Base-by-base conservation (phyloP, 106 monocot species). In the Hemerocallis citrina region DNA sequence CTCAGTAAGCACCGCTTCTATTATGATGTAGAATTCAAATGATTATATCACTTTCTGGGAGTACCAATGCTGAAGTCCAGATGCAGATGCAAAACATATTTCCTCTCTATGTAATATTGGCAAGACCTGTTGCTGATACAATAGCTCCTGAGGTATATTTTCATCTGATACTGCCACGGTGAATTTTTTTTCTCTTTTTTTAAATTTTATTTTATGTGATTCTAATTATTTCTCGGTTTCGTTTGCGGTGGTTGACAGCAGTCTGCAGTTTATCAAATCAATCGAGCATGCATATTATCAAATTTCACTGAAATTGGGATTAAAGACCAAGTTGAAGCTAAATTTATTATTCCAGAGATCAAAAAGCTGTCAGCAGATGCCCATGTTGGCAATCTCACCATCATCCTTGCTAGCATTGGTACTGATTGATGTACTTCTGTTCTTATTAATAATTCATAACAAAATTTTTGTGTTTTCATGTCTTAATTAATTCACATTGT, bases 91-190 rank as follows among this genome's bases (percentile, higher is more conserved):
- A 65, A n/a, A 72, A 62, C 72, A 39, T 88, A 1, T 92, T 92
- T 67, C 96, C 95, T 56, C 58, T 98, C 12, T 80, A 88, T 68
- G 72, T 86, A 24, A 65, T 98, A 34, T 72, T 98, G 62, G 96
- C 77, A 22, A 75, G 65, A 77, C 75, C 86, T 67, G 52, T 78
- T 56, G 29, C 59, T 43, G 72, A 90, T 68, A 36, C 51, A 39
- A 44, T 68, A 20, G 24, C 55, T 52, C 55, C 39, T 50, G 91
- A 82, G 84, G 91, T 91, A 77, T 15, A n/a, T 3, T 13, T 34
- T 22, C 13, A 37, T 58, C 25, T 38, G 32, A 37, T 57, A 23
- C 41, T 43, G 20, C 42, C 40, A 12, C 1, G 7, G 37, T 40
- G 11, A 59, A 25, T 59, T 17, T 40, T 36, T 36, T 52, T 34